Percentiles rank a stretch among this genome's conserved stretches.
These are phyloP conservation scores for Drechslerella dactyloides DNA, from an alignment of 2,329 filamentous ascomycete genomes.

Conservation along the genomic window DNA sequence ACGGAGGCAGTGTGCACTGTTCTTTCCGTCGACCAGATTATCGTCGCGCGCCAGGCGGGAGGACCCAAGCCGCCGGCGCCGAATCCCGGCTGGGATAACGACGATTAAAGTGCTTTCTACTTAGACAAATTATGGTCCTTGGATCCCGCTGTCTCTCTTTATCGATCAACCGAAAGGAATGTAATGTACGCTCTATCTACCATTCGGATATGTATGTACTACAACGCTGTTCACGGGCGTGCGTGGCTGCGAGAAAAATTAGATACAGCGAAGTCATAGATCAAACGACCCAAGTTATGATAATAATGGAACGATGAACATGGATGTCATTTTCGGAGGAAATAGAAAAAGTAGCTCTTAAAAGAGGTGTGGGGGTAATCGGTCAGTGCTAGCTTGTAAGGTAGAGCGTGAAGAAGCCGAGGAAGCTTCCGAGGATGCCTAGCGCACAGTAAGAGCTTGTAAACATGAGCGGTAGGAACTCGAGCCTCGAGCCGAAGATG, in stretches of 20 bases:
- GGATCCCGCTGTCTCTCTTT: background rate
- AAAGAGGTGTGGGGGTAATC: too few species aligned
- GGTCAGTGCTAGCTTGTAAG: slow-evolving; percentile 62
- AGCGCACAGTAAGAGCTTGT: slow-evolving; percentile 92
- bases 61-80: slow-evolving; percentile 92
- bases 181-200: background rate
- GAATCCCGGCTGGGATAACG: slow-evolving; percentile 79
- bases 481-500: slow-evolving; percentile 80
- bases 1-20: slow-evolving; percentile 94
- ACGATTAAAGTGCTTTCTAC: slow-evolving; percentile 56
- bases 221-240: background rate
- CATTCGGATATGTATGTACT: background rate
- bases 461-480: slow-evolving; percentile 96
- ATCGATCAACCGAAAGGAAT: background rate
- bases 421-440: slow-evolving; percentile 94
- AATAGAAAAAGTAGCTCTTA: too few species aligned
- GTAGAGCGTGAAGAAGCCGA: slow-evolving; percentile 92
- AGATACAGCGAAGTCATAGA: slow-evolving; percentile 8
- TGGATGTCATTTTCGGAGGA: too few species aligned
- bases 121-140: background rate
- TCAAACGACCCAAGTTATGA: background rate
- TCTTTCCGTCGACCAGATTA: slow-evolving; percentile 97
- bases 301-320: background rate
- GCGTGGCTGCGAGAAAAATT: slow-evolving; percentile 2
- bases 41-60: slow-evolving; percentile 94